These are phyloP conservation scores for Pyrenophora tritici-repentis DNA, from an alignment of 2,329 filamentous ascomycete species.

Conservation along the genomic window DNA sequence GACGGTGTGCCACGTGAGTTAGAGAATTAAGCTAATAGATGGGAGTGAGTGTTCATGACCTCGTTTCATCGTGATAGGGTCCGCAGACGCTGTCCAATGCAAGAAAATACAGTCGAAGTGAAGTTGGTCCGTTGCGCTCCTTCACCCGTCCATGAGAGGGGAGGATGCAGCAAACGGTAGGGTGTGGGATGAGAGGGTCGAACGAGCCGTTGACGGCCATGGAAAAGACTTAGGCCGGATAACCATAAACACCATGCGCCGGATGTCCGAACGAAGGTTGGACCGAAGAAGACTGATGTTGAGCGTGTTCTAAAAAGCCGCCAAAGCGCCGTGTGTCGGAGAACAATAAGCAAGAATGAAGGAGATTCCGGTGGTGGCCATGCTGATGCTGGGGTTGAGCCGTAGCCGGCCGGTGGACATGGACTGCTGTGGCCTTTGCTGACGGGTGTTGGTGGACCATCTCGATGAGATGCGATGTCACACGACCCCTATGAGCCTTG, in stretches of 20 bases:
- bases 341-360: conserved; percentile 50
- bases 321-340: conserved; percentile 39
- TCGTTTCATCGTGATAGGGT: conserved; percentile 44
- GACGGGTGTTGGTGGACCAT: conserved; percentile 18
- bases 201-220: conserved; percentile 7
- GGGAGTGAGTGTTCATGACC: conserved; percentile 39
- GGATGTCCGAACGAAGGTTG: conserved; percentile 29
- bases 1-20: conserved; percentile 14
- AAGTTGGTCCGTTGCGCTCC: conserved; percentile 16
- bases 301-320: conserved; percentile 32
- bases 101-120: conserved; percentile 39
- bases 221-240: conserved; percentile 23
- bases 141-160: background rate
- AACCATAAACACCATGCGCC: conserved; percentile 34
- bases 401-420: conserved; percentile 13
- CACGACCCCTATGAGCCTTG: conserved; percentile 28
- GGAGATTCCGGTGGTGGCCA: conserved; percentile 35
- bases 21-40: conserved; percentile 28
- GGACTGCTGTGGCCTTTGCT: conserved; percentile 14
- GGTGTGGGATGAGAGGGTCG: conserved; percentile 1
- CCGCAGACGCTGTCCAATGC: conserved; percentile 37
- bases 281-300: conserved; percentile 20
- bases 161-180: background rate
- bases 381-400: conserved; percentile 24
- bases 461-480: conserved; percentile 24